These are phyloP conservation scores for Scheffersomyces titani DNA, from an alignment of 1,139 yeast species.

Conservation along the genomic window DNA sequence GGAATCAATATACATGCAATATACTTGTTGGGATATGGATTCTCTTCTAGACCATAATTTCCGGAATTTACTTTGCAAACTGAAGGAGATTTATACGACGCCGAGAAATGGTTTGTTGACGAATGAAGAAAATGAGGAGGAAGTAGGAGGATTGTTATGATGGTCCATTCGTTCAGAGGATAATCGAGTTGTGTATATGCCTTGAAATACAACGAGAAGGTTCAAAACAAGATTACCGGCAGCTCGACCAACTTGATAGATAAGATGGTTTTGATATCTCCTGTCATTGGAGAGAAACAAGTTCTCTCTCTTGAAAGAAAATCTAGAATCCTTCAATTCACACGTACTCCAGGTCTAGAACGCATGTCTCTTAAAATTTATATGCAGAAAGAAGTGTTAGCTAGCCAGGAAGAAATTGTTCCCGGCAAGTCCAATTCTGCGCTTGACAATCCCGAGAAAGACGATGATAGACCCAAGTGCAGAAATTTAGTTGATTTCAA, in stretches of 20 bases:
- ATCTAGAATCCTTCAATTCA: constrained; percentile 13
- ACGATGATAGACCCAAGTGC: too few species aligned
- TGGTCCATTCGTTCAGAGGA: constrained; percentile 96
- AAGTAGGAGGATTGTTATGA: constrained; percentile 61
- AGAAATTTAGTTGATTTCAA: too few species aligned
- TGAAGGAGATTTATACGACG: constrained; percentile 36
- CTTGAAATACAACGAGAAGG: constrained; percentile 50
- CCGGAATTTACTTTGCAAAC: constrained; percentile 33
- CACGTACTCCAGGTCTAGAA: constrained; percentile 14
- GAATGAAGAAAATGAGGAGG: constrained; percentile 69
- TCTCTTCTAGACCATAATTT: constrained; percentile 42
- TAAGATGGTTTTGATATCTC: constrained; percentile 45
- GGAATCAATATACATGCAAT: constrained; percentile 48
- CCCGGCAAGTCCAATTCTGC: too few species aligned
- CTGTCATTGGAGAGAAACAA: constrained; percentile 47
- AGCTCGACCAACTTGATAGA: constrained; percentile 26
- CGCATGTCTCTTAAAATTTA: constrained; percentile 9
- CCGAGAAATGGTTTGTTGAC: constrained; percentile 83
- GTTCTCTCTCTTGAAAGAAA: constrained; percentile 28
- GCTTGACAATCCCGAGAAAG: too few species aligned
- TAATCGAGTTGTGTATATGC: constrained; percentile 81
- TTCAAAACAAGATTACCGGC: constrained; percentile 12
- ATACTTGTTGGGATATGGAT: constrained; percentile 48
- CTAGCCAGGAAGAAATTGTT: constrained; percentile 5
- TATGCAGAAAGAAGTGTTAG: not conserved